Conservation (phyloP, 2,329 filamentous ascomycete species). For the Graphiopsis chlorocephala region DNA sequence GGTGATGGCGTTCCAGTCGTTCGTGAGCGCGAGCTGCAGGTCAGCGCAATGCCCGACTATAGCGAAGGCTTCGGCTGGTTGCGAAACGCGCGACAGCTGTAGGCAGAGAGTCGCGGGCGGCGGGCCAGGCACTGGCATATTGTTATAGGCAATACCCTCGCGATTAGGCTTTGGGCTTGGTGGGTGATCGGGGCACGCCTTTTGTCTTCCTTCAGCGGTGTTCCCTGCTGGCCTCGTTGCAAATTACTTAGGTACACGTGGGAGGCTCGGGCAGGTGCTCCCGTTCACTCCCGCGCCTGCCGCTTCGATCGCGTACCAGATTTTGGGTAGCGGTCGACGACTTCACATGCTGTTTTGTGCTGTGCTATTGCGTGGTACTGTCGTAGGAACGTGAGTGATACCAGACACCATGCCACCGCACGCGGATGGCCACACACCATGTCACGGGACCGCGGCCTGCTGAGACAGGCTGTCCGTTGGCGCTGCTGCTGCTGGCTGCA, state of each 20-base stretch:
- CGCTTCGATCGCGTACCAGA: neutral
- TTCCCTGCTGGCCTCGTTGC: neutral
- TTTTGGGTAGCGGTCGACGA: neutral
- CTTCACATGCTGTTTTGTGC: slow-evolving; percentile 1
- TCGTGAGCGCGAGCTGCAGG: neutral
- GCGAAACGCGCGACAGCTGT: slow-evolving; percentile 1
- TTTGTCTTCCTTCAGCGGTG: neutral
- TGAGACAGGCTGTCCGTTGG: neutral
- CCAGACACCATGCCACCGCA: neutral
- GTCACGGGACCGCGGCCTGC: neutral
- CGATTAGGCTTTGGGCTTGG: neutral
- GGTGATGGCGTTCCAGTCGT: neutral
- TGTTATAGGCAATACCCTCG: neutral
- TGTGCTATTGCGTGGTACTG: neutral
- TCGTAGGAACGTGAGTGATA: neutral
- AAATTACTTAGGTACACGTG: neutral
- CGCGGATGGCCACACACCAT: neutral
- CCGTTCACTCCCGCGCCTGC: neutral
- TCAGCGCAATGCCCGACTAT: slow-evolving; percentile 11
- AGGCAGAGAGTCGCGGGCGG: neutral
- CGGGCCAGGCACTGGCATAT: neutral
- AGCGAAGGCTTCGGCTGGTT: neutral
- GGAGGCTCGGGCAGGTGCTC: neutral
- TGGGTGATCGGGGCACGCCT: neutral
- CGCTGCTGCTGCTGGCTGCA: neutral